phyloP scores from a whole-genome alignment of 176 grass and related monocot species.

The Microstegium vimineum region DNA sequence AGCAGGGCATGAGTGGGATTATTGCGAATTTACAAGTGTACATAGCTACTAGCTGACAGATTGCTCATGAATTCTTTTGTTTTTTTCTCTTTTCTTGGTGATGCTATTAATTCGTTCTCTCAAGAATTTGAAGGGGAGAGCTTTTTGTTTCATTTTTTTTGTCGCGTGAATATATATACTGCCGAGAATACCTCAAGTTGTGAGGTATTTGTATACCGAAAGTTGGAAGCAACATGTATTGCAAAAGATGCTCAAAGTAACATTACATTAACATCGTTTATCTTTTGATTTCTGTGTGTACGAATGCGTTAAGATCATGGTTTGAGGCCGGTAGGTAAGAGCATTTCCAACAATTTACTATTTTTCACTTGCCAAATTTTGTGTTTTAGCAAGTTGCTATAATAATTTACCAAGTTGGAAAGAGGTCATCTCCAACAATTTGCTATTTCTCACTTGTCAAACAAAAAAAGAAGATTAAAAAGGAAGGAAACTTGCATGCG shows the following conservation, averaged over 20 bases:
- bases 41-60: not conserved
- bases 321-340: not conserved
- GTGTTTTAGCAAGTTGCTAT: too few species aligned
- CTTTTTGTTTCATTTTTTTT: not conserved
- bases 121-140: not conserved
- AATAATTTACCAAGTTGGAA: too few species aligned
- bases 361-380: too few species aligned
- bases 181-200: not conserved
- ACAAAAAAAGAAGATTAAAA: too few species aligned
- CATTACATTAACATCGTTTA: not conserved
- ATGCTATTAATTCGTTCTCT: conserved; percentile 7
- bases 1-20: not conserved
- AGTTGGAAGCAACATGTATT: not conserved
- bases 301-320: not conserved
- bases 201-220: not conserved
- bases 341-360: too few species aligned
- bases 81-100: conserved; percentile 20
- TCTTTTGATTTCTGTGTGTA: not conserved
- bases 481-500: too few species aligned
- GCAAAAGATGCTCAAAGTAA: not conserved
- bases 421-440: too few species aligned
- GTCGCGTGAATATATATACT: not conserved
- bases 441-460: too few species aligned
- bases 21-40: conserved; percentile 14
- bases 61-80: conserved; percentile 20